Evolutionary conservation across 2,329 filamentous ascomycete genomes (phyloP), one percentile per base, ranked within the genome.

Genomic region (Cephalotrichum gorgonifer): DNA sequence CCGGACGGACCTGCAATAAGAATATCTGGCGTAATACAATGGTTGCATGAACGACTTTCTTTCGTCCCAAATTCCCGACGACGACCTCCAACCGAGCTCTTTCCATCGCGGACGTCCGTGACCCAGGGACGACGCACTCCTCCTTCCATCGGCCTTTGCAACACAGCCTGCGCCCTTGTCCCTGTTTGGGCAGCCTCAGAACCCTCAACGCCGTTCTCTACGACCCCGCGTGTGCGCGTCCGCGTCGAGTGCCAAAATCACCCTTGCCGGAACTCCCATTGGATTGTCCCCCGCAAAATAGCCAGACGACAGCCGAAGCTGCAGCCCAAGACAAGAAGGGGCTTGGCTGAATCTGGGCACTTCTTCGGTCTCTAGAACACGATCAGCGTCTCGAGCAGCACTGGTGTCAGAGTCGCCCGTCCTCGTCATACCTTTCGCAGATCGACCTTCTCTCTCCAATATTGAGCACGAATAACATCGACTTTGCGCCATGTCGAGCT

Each of bases 401-500:
- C 35, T 20, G 17, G 20, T 20, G 35, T 11, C 7, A 39, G 12
- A n/a, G 17, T 8, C 35, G 17, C n/a, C 35, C 35, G 35, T 20
- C 35, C 8, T 17, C 35, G 3, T 22, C 17, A 11, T 20, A n/a
- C 17, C 17, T 11, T 20, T 39, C 35, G n/a, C 35, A n/a, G n/a
- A n/a, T n/a, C n/a, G n/a, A 4, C n/a, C 6, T 9, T 20, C n/a
- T 39, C 17, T 20, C 15, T 8, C 20, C 35, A 9, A 39, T 39
- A 39, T 39, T 20, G 35, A 39, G 35, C 35, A 20, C 6, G 35
- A 39, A 39, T 39, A 5, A 6, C n/a, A 20, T 20, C 35, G 35
- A 22, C 17, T 20, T 20, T 56, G 26, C 64, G 68, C 60, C 61
- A 81, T 81, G 76, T 74, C 77, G 60, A 70, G 64, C 61, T 67